Base-by-base conservation (phyloP, 192 early-diverging fungal genomes). In the Coemansia sp. region DNA sequence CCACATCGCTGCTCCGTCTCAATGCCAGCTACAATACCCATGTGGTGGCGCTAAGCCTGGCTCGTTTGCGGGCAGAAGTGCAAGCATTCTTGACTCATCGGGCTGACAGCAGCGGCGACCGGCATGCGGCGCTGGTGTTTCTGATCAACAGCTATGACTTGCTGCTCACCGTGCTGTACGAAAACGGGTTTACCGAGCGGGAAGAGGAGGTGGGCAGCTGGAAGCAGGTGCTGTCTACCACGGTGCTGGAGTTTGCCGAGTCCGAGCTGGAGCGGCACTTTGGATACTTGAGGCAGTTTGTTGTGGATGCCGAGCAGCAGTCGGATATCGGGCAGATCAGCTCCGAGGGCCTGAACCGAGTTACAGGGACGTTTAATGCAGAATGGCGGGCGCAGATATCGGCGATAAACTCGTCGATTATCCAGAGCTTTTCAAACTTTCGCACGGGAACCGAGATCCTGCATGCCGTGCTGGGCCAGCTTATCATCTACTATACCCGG, bases 111-210 rank as follows among this genome's bases (percentile, higher is more conserved):
- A 84, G 90, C 51, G 51, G 74, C 7, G 89, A 91, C 46, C 72
- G 72, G 16, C 88, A 88, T 39, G 82, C 77, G 20, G 66, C 85
- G 30, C 71, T 90, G 39, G 84, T 91, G 11, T 95, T 95, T 57
- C 74, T 92, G 55, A 93, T 99, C 65, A 99, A 96, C 81, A 99
- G 94, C 62, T 89, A 89, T 68, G 94, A 99, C 59, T 75, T 94
- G 12, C 84, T 96, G 16, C 72, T 89, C 20, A 80, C 87, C 3
- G 87, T 95, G 31, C 77, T 98, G 21, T 71, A 82, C 40, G 93
- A 80, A 28, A 69, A 75, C 64, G 71, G 69, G 17, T 76, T 78
- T 40, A 36, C 60, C n/a, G 67, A 70, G 47, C 61, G 61, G 45
- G 75, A 66, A 16, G 79, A 71, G 26, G 79, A 76, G 32, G 73